Base-by-base conservation (phyloP, 352 stramenopile species). In the Pythium aquatile region DNA sequence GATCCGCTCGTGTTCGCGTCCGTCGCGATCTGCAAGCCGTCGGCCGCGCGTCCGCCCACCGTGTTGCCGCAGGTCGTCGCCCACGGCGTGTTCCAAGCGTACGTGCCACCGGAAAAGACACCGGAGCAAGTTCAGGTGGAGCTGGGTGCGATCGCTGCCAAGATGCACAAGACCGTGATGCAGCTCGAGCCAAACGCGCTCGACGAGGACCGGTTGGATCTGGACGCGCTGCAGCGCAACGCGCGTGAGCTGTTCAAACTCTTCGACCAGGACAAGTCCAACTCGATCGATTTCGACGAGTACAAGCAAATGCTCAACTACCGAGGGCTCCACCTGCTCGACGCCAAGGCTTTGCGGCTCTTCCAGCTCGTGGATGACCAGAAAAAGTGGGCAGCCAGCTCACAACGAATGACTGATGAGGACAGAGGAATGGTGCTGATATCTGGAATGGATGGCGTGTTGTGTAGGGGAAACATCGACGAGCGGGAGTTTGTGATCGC, bases 281-380 rank as follows among this genome's bases (percentile, higher is more conserved):
- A 90, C 63, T 87, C 81, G 30, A 92, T 92, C 54, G 81, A 92
- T 52, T 90, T 90, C 65, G 68, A 80, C 59, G 83, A 93, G 56
- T 93, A 89, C 74, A 85, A 86, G 54, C 72, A 83, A 59, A 93
- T 93, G 83, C 78, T 93, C 6, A 68, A 75, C 32, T 93, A 88
- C 52, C 70, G 73, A 20, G 87, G 87, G 30, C 40, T 91, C 1
- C 81, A 90, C 48, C 46, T 93, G 1, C 62, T 90, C 14, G 83
- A 91, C 26, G 81, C 83, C 1, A 90, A 93, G 61, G 83, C 83
- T 13, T 75, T 72, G 52, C 73, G 81, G 6, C 86, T 87, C 42
- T 93, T 93, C 52, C 67, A 85, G 39, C 73, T 93, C 8, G 80
- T 87, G 14, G 83, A 93, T 49, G 73, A 88, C 29, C 76, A 88